These are phyloP conservation scores for Pyrrhoderma noxium DNA, from an alignment of 1,284 basidiomycete species.

Conservation along the genomic window DNA sequence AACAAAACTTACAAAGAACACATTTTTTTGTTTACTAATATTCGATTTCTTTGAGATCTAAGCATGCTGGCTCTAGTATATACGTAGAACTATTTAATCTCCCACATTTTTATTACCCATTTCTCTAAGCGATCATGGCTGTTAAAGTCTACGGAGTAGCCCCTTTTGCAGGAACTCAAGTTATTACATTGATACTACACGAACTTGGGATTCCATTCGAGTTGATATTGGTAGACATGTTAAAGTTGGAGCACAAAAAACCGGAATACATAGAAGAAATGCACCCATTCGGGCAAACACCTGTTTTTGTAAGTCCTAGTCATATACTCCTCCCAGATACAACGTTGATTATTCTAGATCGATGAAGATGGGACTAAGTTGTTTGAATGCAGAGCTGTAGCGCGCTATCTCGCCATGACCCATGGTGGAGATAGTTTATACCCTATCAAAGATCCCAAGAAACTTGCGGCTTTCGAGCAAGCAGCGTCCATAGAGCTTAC, in stretches of 20 bases:
- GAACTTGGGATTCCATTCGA: slow-evolving; percentile 19
- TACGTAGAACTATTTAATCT: too few species aligned
- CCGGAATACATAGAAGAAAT: slow-evolving; percentile 32
- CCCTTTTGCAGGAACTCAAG: neutral
- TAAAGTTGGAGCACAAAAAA: slow-evolving; percentile 37
- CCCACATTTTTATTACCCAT: too few species aligned
- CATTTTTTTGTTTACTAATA: too few species aligned
- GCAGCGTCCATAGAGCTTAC: slow-evolving; percentile 28
- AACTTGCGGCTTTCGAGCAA: slow-evolving; percentile 28
- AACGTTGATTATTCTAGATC: neutral
- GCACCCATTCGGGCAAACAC: slow-evolving; percentile 67
- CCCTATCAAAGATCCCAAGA: slow-evolving; percentile 22
- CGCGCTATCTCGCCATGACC: slow-evolving; percentile 25
- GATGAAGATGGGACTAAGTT: slow-evolving; percentile 18
- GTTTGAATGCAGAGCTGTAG: slow-evolving; percentile 30
- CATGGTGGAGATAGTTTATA: slow-evolving; percentile 19
- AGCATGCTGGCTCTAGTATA: too few species aligned
- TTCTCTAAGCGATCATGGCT: neutral
- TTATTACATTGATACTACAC: slow-evolving; percentile 3
- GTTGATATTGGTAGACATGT: slow-evolving; percentile 16
- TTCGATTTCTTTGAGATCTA: too few species aligned
- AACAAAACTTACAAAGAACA: too few species aligned
- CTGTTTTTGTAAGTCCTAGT: slow-evolving; percentile 29
- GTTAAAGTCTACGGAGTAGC: slow-evolving; percentile 6
- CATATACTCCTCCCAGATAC: neutral